Conservation (phyloP, 495 filamentous ascomycete genomes). For the Venustampulla echinocandica region DNA sequence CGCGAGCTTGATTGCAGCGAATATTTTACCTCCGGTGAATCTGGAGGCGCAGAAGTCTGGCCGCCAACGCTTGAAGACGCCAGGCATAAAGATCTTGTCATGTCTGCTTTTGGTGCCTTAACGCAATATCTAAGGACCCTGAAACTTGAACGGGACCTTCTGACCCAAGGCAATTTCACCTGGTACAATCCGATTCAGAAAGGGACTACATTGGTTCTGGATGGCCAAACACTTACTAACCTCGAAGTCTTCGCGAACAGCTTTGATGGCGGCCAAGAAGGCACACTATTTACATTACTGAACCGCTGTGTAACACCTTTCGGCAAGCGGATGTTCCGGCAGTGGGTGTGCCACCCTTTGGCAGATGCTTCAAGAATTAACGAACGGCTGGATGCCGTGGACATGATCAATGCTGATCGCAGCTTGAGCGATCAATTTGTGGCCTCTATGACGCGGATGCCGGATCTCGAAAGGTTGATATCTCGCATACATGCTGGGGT, state of each 20-base stretch:
- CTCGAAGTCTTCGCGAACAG: conserved; percentile 95
- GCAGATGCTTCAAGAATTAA: conserved; percentile 82
- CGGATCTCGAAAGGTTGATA: conserved; percentile 88
- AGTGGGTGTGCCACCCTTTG: conserved; percentile 96
- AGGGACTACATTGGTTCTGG: conserved; percentile 83
- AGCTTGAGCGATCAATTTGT: conserved; percentile 75
- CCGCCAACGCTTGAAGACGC: conserved; percentile 65
- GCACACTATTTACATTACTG: conserved; percentile 81
- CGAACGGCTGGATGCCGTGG: conserved; percentile 90
- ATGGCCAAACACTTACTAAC: conserved; percentile 95
- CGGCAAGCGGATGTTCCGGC: conserved; percentile 90
- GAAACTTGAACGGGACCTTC: conserved; percentile 79
- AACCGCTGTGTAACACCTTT: conserved; percentile 96
- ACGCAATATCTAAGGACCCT: conserved; percentile 78
- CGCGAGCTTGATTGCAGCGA: conserved; percentile 73
- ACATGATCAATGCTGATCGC: conserved; percentile 76
- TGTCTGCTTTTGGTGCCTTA: conserved; percentile 89
- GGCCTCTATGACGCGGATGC: conserved; percentile 77
- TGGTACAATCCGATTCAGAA: conserved; percentile 94
- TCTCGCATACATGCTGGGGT: conserved; percentile 88
- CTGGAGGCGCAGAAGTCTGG: conserved; percentile 63
- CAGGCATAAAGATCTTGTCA: conserved; percentile 70
- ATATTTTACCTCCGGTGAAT: conserved; percentile 64
- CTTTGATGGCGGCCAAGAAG: conserved; percentile 73
- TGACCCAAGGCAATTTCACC: conserved; percentile 84